Evolutionary conservation across 2,329 filamentous ascomycete species (phyloP).

Genomic region (Cytospora chrysosperma): DNA sequence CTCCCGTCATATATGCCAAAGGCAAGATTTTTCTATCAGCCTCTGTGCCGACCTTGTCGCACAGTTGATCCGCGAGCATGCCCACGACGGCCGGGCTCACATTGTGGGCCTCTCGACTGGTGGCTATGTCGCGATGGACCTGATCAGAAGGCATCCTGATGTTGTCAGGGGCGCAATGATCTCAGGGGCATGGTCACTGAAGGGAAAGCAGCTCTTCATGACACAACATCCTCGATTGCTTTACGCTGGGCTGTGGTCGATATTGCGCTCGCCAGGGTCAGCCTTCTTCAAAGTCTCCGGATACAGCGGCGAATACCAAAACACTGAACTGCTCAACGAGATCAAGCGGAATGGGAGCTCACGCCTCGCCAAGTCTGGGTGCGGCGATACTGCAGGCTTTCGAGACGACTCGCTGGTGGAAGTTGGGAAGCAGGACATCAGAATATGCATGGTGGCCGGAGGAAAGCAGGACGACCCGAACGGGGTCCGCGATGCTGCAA

Average conservation of each 20-base stretch:
- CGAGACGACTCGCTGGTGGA: constrained; percentile 28
- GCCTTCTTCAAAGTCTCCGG: constrained; percentile 30
- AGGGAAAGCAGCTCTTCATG: constrained; percentile 8
- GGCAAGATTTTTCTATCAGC: constrained; percentile 33
- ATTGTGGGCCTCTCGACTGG: constrained; percentile 43
- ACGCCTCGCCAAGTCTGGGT: constrained; percentile 11
- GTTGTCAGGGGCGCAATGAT: constrained; percentile 37
- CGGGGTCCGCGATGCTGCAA: constrained; percentile 7
- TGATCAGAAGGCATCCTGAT: constrained; percentile 36
- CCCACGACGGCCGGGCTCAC: constrained; percentile 38
- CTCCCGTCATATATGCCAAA: constrained; percentile 32
- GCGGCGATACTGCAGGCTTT: constrained; percentile 29
- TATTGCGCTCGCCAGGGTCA: constrained; percentile 14
- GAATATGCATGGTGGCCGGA: constrained; percentile 32
- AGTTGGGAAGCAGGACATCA: constrained; percentile 24
- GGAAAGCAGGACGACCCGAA: constrained; percentile 35
- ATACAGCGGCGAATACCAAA: constrained; percentile 24
- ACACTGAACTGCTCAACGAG: constrained; percentile 34
- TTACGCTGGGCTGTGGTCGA: constrained; percentile 18
- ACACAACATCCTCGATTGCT: constrained; percentile 1
- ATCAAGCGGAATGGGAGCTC: constrained; percentile 35
- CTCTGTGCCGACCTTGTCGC: constrained; percentile 36
- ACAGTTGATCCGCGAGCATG: constrained; percentile 36
- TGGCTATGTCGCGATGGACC: constrained; percentile 37
- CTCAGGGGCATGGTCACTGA: constrained; percentile 34